phyloP scores from a whole-genome alignment of 768 basidiomycete species.

The Clitopilus hobsonii region DNA sequence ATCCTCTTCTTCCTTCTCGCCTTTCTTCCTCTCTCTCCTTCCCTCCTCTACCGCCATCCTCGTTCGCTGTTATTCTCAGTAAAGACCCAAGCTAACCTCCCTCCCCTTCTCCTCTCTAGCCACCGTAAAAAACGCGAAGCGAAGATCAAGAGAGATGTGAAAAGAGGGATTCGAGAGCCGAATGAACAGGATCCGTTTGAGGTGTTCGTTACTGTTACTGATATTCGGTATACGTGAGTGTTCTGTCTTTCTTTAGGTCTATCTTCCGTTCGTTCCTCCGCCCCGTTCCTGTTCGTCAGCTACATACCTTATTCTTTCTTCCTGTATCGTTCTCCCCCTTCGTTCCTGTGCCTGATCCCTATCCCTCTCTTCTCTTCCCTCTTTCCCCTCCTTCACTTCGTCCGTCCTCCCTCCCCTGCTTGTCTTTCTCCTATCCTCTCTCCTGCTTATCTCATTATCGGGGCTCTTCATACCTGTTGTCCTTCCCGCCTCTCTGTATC shows the following conservation, averaged over 20 bases:
- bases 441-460: no score
- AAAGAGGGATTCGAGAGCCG: conserved; percentile 87
- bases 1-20: neutral
- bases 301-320: no score
- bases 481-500: no score
- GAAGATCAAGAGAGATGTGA: conserved; percentile 95
- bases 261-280: no score
- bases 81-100: no score
- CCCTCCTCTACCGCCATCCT: neutral
- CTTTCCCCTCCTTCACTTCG: neutral
- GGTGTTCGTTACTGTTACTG: conserved; percentile 97
- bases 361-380: neutral
- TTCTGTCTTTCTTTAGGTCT: no score
- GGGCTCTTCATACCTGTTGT: no score
- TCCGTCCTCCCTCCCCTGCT: neutral
- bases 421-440: no score
- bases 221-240: conserved; percentile 95
- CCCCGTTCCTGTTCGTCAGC: no score
- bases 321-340: no score
- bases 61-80: neutral
- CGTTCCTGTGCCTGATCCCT: no score
- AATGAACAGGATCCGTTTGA: conserved; percentile 98
- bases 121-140: conserved; percentile 97
- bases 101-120: no score
- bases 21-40: conserved; percentile 3